Evolutionary conservation across 176 grass and related monocot species (phyloP).

Genomic region (Zoysia japonica): DNA sequence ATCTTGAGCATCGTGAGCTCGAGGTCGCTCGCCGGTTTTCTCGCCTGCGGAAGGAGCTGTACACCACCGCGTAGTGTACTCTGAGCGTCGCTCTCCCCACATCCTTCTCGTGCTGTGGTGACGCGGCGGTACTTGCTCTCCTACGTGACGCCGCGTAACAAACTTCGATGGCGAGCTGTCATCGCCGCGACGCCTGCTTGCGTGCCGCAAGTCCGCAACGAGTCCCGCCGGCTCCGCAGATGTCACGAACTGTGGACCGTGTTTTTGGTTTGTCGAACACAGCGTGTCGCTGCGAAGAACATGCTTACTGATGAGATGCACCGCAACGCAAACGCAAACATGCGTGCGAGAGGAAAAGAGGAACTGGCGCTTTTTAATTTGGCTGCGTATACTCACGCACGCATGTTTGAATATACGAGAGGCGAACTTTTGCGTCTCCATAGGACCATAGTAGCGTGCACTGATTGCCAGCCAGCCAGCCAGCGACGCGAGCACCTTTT

Average conservation of each 20-base stretch:
- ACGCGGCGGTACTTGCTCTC: not conserved
- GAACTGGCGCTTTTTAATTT: not conserved
- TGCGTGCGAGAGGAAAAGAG: not conserved
- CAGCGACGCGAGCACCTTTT: not conserved
- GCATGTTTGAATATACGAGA: not conserved
- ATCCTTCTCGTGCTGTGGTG: not conserved
- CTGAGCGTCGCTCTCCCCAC: not conserved
- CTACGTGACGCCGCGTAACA: not conserved
- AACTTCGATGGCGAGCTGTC: not conserved
- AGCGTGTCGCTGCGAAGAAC: not conserved
- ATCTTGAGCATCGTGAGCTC: not conserved
- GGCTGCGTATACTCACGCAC: too few species aligned
- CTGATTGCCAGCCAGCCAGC: not conserved
- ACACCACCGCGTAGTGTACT: not conserved
- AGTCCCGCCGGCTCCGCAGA: too few species aligned
- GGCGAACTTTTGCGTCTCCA: not conserved
- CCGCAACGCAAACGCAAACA: not conserved
- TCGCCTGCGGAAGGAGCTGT: not conserved
- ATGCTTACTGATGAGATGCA: too few species aligned
- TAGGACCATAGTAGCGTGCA: too few species aligned
- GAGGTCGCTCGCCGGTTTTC: not conserved
- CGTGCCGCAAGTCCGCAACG: too few species aligned
- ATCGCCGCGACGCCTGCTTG: not conserved
- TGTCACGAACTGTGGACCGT: too few species aligned
- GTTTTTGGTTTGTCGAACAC: too few species aligned